Evolutionary conservation across 805 yeast genomes (phyloP).

Genomic region (Maudiozyma pseudohumilis): DNA sequence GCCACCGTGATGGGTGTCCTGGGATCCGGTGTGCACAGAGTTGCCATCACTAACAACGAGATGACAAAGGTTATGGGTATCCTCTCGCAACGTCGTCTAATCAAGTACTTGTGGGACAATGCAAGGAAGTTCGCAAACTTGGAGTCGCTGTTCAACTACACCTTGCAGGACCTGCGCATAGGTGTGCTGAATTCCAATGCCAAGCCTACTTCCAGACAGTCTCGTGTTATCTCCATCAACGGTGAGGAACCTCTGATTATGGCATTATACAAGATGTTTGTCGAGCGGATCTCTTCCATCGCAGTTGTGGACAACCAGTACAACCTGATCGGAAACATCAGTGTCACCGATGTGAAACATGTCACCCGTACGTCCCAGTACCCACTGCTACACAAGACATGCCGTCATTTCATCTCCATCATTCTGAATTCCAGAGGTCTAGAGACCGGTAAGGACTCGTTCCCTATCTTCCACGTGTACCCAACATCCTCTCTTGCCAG

Average conservation of each 20-base stretch:
- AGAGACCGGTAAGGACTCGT: conserved; percentile 79
- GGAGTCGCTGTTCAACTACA: conserved; percentile 60
- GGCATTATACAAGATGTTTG: conserved; percentile 78
- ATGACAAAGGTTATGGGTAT: conserved; percentile 63
- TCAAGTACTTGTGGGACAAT: conserved; percentile 84
- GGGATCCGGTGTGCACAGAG: conserved; percentile 93
- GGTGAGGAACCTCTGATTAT: conserved; percentile 85
- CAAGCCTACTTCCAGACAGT: conserved; percentile 31
- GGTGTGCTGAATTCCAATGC: conserved; percentile 42
- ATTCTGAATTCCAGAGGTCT: conserved; percentile 82
- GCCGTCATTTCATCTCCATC: conserved; percentile 79
- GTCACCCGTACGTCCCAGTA: conserved; percentile 83
- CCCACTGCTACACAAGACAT: conserved; percentile 68
- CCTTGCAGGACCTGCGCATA: conserved; percentile 63
- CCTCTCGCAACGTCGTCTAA: conserved; percentile 80
- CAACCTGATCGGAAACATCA: conserved; percentile 79
- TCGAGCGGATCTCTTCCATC: conserved; percentile 73
- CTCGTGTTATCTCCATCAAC: conserved; percentile 64
- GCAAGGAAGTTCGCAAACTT: conserved; percentile 76
- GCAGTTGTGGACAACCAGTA: conserved; percentile 81
- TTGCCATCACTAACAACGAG: conserved; percentile 60
- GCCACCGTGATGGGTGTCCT: conserved; percentile 71
- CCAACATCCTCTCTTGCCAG: conserved; percentile 70
- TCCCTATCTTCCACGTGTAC: conserved; percentile 91
- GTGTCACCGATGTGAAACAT: conserved; percentile 86